These are phyloP conservation scores for Aspergillus wentii DNA, from an alignment of 495 filamentous ascomycete genomes.

Conservation along the genomic window DNA sequence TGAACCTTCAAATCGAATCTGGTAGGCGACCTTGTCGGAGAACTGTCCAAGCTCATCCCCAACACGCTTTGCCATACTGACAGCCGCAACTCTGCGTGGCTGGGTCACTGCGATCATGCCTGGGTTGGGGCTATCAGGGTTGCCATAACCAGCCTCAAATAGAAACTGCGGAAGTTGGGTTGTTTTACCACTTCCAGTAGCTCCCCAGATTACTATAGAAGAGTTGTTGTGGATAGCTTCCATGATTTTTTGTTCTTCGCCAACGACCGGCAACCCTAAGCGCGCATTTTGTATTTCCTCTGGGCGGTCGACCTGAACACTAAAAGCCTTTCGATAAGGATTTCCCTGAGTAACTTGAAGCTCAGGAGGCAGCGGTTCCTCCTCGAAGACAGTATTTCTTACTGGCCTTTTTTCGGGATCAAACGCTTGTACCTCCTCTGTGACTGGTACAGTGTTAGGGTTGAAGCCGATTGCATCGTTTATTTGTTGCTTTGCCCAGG, in stretches of 20 bases:
- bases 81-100: conserved; percentile 85
- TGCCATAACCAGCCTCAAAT: conserved; percentile 89
- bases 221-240: conserved; percentile 90
- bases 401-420: conserved; percentile 23
- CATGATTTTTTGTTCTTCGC: conserved; percentile 97
- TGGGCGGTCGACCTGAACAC: conserved; percentile 64
- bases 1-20: conserved; percentile 90
- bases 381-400: conserved; percentile 48
- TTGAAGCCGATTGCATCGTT: conserved; percentile 67
- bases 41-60: conserved; percentile 72
- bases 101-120: conserved; percentile 96
- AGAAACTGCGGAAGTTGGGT: conserved; percentile 96
- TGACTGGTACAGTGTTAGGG: conserved; percentile 37
- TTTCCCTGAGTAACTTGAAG: conserved; percentile 58
- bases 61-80: conserved; percentile 93
- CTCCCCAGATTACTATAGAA: conserved; percentile 86
- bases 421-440: conserved; percentile 24
- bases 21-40: conserved; percentile 74
- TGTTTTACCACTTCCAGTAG: conserved; percentile 95
- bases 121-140: conserved; percentile 67
- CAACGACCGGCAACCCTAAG: conserved; percentile 80
- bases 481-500: conserved; percentile 82
- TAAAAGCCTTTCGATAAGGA: conserved; percentile 66
- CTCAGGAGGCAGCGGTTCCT: conserved; percentile 74
- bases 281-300: conserved; percentile 72